Evolutionary conservation across 2,329 filamentous ascomycete genomes (phyloP), one percentile per base, ranked within the genome.

Genomic region (Ophiocordyceps camponoti-floridani): DNA sequence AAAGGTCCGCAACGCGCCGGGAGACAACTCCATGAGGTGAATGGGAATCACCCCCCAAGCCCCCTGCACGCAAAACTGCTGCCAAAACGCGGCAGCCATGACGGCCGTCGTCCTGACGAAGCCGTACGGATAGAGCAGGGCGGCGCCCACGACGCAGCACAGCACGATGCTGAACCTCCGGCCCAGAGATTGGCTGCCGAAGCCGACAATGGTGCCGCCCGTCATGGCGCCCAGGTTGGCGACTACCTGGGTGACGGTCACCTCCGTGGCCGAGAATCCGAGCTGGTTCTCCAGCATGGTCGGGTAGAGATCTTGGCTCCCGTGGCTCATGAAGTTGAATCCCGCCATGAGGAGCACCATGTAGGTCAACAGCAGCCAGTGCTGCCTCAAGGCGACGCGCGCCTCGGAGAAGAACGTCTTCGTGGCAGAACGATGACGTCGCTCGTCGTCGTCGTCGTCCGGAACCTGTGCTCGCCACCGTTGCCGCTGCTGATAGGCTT

Each of bases 261-360:
- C 70, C 46, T 69, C 63, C 56, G 76, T 65, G 41, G 67, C 52
- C 41, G 57, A 58, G 53, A 75, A 75, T 14, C 56, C 58, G 49
- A 70, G 73, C 56, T 78, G 71, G 51, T 72, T 74, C 49, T 64
- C 58, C 23, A 79, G 57, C 70, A 79, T 70, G 18, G 73, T 77
- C 2, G 74, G 74, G 51, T 78, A 78, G 27, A 79, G 56, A 52
- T 77, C 73, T 58, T 83, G 61, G 19, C 76, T 82, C 45, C 83
- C 83, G 56, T 88, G 84, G 16, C 79, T 83, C 82, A 91, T 87
- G 57, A 91, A 93, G 63, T 93, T 94, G 68, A 94, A 91, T 4
- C 85, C 85, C 2, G 84, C 81, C 84, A 93, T 93, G 37, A 94
- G 68, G 18, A 94, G 66, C 7, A 94, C 84, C 46, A 94, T 68